Percentiles rank a stretch among this genome's conserved stretches.
Conservation (phyloP, 257 asterid species). For the Rehmannia glutinosa region DNA sequence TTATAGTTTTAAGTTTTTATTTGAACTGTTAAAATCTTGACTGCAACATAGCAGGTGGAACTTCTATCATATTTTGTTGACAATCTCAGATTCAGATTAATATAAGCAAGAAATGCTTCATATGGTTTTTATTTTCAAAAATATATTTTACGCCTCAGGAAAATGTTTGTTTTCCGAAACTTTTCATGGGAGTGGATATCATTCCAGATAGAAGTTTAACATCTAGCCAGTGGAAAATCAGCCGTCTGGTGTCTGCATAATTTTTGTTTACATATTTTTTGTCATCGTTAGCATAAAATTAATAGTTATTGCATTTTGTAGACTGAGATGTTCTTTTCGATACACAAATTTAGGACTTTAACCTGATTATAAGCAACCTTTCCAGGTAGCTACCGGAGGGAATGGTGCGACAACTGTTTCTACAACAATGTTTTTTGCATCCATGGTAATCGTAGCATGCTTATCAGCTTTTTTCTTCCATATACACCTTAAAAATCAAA, state of each 20-base stretch:
- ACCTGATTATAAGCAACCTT: slow-evolving; percentile 20
- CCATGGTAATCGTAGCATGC: slow-evolving; percentile 49
- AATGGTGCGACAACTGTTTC: slow-evolving; percentile 98
- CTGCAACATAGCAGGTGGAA: neutral
- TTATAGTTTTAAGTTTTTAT: neutral
- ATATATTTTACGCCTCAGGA: neutral
- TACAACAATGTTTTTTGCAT: slow-evolving; percentile 90
- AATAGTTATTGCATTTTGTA: neutral
- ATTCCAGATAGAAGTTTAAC: neutral
- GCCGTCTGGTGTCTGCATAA: neutral
- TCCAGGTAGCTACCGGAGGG: slow-evolving; percentile 76
- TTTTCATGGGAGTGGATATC: neutral
- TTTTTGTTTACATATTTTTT: neutral
- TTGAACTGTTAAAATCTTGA: neutral
- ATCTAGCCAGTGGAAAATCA: neutral
- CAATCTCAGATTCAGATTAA: neutral
- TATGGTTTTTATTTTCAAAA: neutral
- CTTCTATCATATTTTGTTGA: neutral
- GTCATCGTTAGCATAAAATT: neutral
- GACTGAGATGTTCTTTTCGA: neutral
- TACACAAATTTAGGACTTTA: slow-evolving; percentile 3
- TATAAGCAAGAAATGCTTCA: neutral
- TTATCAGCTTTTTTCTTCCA: neutral
- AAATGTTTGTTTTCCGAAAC: neutral
- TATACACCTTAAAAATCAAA: neutral